A percentile compares a stretch with the other conserved stretches of the same genome.
Evolutionary conservation across 179 eudicot genomes (phyloP).

Genomic region (Corrigiola litoralis): DNA sequence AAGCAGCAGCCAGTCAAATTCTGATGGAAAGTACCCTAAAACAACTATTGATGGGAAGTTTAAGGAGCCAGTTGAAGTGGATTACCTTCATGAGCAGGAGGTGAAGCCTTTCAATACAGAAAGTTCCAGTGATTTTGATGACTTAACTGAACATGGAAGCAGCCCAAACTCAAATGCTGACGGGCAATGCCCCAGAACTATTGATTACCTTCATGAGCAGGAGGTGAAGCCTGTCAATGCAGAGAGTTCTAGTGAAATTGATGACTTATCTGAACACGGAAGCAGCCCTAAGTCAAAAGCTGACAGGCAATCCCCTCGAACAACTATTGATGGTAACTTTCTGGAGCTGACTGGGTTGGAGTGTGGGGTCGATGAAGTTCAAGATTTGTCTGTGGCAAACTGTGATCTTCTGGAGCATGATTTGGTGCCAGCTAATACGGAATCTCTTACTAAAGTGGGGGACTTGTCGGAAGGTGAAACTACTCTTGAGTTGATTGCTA

Average conservation of each 20-base stretch:
- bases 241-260: too few species aligned
- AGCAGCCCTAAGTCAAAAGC: too few species aligned
- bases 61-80: not conserved
- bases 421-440: conserved; percentile 20
- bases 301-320: too few species aligned
- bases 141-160: not conserved
- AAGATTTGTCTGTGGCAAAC: conserved; percentile 13
- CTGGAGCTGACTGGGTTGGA: too few species aligned
- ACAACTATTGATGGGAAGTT: not conserved
- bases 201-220: not conserved
- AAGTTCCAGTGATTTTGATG: not conserved
- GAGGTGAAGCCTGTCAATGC: not conserved
- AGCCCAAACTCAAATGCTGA: not conserved
- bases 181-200: not conserved
- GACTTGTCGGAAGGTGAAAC: conserved; percentile 13
- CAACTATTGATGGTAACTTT: too few species aligned
- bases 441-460: conserved; percentile 1
- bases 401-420: conserved; percentile 27
- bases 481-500: not conserved
- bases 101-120: not conserved
- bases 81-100: not conserved
- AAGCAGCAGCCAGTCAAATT: not conserved
- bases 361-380: too few species aligned
- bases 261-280: too few species aligned
- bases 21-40: not conserved